Conservation (phyloP, 495 filamentous ascomycete species). For the Aspergillus bridgeri region DNA sequence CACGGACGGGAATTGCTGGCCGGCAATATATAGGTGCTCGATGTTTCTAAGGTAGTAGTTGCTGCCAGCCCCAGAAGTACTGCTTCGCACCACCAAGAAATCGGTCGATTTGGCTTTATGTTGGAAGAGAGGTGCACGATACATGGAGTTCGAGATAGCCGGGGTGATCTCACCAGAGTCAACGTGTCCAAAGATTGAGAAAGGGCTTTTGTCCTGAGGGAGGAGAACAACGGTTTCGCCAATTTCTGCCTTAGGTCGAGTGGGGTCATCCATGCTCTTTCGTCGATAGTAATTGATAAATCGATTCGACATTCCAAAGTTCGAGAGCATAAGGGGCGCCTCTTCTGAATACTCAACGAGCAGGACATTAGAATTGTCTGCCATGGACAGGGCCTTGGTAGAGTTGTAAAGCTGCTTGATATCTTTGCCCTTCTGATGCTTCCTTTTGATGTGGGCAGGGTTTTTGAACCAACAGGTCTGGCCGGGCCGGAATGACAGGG, state of each 20-base stretch:
- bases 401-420: conserved; percentile 69
- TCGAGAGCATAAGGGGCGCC: conserved; percentile 83
- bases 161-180: conserved; percentile 85
- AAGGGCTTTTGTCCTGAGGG: conserved; percentile 91
- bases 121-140: conserved; percentile 86
- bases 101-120: conserved; percentile 76
- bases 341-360: conserved; percentile 96
- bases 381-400: conserved; percentile 73
- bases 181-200: conserved; percentile 89
- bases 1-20: conserved; percentile 85
- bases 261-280: conserved; percentile 72
- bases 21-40: conserved; percentile 83
- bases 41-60: conserved; percentile 81
- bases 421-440: conserved; percentile 71
- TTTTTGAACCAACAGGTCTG: conserved; percentile 54
- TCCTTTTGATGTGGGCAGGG: conserved; percentile 57
- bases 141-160: conserved; percentile 92
- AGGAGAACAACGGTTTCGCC: conserved; percentile 84
- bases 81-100: conserved; percentile 81
- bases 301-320: conserved; percentile 94
- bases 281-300: conserved; percentile 96
- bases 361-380: conserved; percentile 80
- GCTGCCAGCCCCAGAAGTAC: conserved; percentile 67
- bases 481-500: conserved; percentile 59
- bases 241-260: conserved; percentile 70